Conservation (phyloP, 495 filamentous ascomycete species). For the Lophium mytilinum region DNA sequence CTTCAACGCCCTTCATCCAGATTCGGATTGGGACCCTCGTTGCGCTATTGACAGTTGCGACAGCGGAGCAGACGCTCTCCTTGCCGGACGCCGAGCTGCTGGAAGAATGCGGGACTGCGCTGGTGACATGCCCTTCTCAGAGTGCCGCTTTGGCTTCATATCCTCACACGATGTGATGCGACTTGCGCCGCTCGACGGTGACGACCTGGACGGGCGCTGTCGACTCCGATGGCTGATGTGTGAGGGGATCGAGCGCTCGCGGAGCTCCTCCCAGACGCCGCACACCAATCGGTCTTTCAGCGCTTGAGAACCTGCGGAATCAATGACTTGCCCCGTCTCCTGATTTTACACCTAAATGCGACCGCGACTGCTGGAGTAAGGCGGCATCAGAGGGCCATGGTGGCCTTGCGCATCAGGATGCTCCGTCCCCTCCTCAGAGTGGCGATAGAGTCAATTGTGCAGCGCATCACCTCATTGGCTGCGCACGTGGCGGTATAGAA, state of each 20-base stretch:
- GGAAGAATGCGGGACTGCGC: neutral
- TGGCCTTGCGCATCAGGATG: conserved; percentile 13
- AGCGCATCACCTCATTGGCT: conserved; percentile 23
- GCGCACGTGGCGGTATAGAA: conserved; percentile 1
- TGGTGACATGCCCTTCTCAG: too few species aligned
- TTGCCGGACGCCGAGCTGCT: neutral
- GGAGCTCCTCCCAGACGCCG: conserved; percentile 19
- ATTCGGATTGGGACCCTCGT: neutral
- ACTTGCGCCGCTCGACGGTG: too few species aligned
- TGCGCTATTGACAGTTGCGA: neutral
- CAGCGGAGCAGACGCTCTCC: neutral
- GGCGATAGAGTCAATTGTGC: conserved; percentile 9
- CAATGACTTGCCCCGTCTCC: neutral
- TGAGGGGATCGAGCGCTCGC: conserved; percentile 11
- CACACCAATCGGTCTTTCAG: conserved; percentile 9
- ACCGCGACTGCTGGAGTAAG: conserved; percentile 1
- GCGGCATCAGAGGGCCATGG: neutral
- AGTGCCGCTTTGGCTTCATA: too few species aligned
- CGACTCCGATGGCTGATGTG: neutral
- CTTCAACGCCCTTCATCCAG: neutral
- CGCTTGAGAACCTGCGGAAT: conserved; percentile 11
- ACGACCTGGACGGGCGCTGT: neutral
- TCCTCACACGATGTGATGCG: too few species aligned
- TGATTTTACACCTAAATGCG: conserved; percentile 11
- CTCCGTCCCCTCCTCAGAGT: conserved; percentile 6